Evolutionary conservation across 768 basidiomycete species (phyloP).

Genomic region (Tylopilus vinaceipallidus): DNA sequence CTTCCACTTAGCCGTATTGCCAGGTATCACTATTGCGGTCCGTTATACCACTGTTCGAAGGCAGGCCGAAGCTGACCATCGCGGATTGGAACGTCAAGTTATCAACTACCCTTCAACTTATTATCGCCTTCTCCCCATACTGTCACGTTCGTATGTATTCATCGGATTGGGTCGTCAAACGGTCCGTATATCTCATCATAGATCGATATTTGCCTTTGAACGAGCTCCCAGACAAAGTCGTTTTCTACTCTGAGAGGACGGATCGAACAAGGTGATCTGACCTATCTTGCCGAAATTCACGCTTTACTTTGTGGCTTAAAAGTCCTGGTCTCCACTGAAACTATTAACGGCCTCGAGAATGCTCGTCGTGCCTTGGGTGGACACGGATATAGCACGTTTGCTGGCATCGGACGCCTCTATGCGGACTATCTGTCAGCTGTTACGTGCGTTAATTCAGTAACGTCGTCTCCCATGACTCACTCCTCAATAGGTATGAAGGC

Average conservation of each 20-base stretch:
- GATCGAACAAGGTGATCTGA: conserved; percentile 55
- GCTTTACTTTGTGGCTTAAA: conserved; percentile 70
- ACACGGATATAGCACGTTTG: conserved; percentile 70
- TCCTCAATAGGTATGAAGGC: conserved; percentile 57
- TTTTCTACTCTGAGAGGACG: conserved; percentile 50
- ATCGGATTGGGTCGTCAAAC: conserved; percentile 59
- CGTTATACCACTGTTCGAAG: conserved; percentile 72
- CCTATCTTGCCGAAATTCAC: conserved; percentile 69
- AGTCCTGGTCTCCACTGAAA: conserved; percentile 50
- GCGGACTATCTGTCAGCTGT: conserved; percentile 62
- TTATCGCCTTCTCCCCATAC: conserved; percentile 67
- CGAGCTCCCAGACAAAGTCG: conserved; percentile 38
- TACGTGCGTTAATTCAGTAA: conserved; percentile 43
- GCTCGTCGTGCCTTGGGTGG: conserved; percentile 74
- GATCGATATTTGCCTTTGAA: background rate
- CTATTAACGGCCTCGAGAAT: conserved; percentile 58
- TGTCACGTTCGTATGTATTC: conserved; percentile 69
- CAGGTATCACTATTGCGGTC: conserved; percentile 55
- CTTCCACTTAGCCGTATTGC: conserved; percentile 30
- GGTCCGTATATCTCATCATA: conserved; percentile 37
- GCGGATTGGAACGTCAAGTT: conserved; percentile 62
- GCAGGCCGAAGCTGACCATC: conserved; percentile 53
- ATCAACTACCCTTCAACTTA: conserved; percentile 74
- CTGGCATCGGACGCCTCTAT: conserved; percentile 64
- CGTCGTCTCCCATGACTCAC: background rate